Evolutionary conservation across 495 filamentous ascomycete genomes (phyloP).

Genomic region (Daldinia caldariorum): DNA sequence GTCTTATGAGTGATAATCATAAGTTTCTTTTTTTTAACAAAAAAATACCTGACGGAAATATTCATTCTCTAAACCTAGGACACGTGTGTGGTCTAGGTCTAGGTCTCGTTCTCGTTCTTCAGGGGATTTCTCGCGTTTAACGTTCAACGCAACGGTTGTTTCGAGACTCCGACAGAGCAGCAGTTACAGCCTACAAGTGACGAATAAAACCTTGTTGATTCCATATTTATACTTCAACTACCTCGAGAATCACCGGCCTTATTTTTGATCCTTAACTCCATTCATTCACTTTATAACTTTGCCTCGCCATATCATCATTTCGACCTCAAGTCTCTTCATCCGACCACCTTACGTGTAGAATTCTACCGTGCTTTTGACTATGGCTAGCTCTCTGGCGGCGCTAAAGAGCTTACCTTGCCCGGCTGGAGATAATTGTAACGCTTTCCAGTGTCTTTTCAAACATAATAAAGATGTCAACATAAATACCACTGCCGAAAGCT

Average conservation of each 20-base stretch:
- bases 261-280: conserved; percentile 2
- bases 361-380: conserved; percentile 47
- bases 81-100: background rate
- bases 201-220: background rate
- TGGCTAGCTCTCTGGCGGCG: conserved; percentile 73
- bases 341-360: background rate
- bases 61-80: background rate
- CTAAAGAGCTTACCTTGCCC: conserved; percentile 75
- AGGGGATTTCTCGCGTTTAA: conserved; percentile 1
- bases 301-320: background rate
- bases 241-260: background rate
- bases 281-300: background rate
- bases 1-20: background rate
- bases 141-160: background rate
- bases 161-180: background rate
- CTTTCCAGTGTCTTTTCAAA: conserved; percentile 53
- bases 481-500: conserved; percentile 3
- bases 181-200: conserved; percentile 3
- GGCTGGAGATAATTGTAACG: conserved; percentile 57
- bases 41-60: no score
- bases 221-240: background rate
- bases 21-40: background rate
- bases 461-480: conserved; percentile 48
- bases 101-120: background rate
- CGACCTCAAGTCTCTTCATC: conserved; percentile 1